Evolutionary conservation across 176 grass and related monocot species (phyloP), one percentile per base, ranked within the genome.

Genomic region (Aegilops bicornis): DNA sequence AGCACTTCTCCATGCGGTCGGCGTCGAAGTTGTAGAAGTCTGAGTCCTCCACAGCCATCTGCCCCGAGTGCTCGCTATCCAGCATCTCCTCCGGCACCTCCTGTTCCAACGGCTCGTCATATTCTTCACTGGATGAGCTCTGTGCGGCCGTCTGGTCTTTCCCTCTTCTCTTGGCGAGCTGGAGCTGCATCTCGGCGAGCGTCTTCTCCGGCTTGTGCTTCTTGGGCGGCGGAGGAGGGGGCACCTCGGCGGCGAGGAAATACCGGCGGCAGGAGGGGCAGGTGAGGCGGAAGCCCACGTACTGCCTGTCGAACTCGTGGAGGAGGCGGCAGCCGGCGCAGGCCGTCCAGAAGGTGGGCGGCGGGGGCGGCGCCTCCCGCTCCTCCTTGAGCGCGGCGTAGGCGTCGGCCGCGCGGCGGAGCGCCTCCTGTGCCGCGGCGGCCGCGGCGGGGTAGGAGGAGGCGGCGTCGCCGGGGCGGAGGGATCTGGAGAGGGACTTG

Each of bases 11-110:
- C 13, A 75, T 29, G 5, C 96, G 86, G 82, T 95, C 91, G 0
- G 85, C 83, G 19, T 98, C 96, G 27, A 98, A 98, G 64, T 98
- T 84, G 81, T 98, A 95, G 78, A 98, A 98, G 82, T 98, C 93
- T 0, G 96, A 98, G 81, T 98, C 96, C 81, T 91, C 93, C 50
- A 98, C 96, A 3, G 82, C 62, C 91, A 98, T 98, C 61, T 94
- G 67, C 72, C 85, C 89, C 31, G 82, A 81, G 2, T 91, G 65
- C 5, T 40, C 13, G 32, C 64, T 87, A 47, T 88, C 52, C 20
- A 16, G 47, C 11, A 79, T 62, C 36, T 85, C 87, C n/a, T 79
- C 82, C 2, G 82, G 71, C 11, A 81, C 66, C 10, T 83, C 88
- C 39, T 3, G 22, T 11, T 42, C 37, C 2, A 13, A 11, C 11